Percentiles rank a stretch among this genome's conserved stretches.
phyloP scores from a whole-genome alignment of 345 rosid species.

The Lepidium africanum region DNA sequence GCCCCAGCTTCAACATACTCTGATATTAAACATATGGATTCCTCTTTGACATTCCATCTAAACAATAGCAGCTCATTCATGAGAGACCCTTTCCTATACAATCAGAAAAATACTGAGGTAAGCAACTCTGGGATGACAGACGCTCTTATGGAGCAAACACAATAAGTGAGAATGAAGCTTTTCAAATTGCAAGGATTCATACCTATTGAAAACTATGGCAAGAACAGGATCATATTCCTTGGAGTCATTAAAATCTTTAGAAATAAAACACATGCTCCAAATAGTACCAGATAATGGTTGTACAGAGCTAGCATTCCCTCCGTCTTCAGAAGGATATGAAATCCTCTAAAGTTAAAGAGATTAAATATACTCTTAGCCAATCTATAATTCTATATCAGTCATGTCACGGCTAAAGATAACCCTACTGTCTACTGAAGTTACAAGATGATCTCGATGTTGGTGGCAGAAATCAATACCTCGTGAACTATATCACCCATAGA shows the following conservation, averaged over 20 bases:
- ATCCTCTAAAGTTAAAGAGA: constrained; percentile 47
- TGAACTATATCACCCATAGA: constrained; percentile 55
- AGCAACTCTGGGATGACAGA: constrained; percentile 21
- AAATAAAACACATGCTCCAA: constrained; percentile 98
- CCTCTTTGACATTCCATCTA: constrained; percentile 60
- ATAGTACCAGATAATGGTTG: constrained; percentile 68
- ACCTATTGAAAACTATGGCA: constrained; percentile 90
- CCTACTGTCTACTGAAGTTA: constrained; percentile 1
- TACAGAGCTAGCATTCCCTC: constrained; percentile 30
- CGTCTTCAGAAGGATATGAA: constrained; percentile 67
- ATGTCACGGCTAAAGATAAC: not conserved
- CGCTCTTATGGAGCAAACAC: not conserved
- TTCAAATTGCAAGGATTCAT: constrained; percentile 29
- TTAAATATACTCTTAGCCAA: constrained; percentile 11
- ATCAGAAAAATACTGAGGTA: constrained; percentile 24
- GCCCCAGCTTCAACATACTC: constrained; percentile 68
- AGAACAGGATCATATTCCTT: constrained; percentile 70
- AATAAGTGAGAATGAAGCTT: constrained; percentile 18
- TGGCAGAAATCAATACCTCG: constrained; percentile 39
- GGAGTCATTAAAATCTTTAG: constrained; percentile 41
- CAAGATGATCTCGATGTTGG: constrained; percentile 16
- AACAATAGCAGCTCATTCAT: constrained; percentile 64
- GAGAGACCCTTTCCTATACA: constrained; percentile 57
- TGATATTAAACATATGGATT: constrained; percentile 47
- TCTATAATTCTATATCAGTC: not conserved